These are phyloP conservation scores for Hypericum androsaemum DNA, from an alignment of 345 rosid genomes.

Conservation along the genomic window DNA sequence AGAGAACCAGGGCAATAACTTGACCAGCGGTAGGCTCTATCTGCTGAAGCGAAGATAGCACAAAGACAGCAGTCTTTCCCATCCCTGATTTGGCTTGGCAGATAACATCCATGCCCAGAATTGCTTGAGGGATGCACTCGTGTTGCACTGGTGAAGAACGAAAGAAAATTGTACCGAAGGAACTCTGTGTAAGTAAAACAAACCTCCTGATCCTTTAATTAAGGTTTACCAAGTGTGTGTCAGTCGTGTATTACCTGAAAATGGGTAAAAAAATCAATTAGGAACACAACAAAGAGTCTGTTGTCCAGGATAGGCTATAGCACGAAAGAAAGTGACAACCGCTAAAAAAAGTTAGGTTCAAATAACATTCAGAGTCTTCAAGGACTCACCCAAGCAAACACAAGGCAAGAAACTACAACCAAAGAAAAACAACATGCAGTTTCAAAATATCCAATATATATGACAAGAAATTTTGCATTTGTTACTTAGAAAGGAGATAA, in stretches of 20 bases:
- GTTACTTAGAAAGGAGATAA: too few relatives aligned
- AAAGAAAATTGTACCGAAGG: constrained; percentile 72
- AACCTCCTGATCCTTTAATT: constrained; percentile 49
- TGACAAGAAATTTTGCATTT: too few relatives aligned
- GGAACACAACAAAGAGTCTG: not conserved
- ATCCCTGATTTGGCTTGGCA: constrained; percentile 99
- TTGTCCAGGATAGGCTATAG: not conserved
- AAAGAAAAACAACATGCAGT: too few relatives aligned
- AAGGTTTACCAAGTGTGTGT: constrained; percentile 48
- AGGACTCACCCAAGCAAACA: not conserved
- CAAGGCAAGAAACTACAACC: too few relatives aligned
- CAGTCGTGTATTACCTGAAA: constrained; percentile 52
- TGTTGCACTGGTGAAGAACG: constrained; percentile 93
- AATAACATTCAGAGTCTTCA: not conserved
- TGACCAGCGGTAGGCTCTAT: constrained; percentile 87
- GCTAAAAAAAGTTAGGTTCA: not conserved
- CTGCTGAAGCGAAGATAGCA: constrained; percentile 80
- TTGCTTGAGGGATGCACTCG: constrained; percentile 98
- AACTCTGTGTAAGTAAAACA: constrained; percentile 70
- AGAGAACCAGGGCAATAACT: constrained; percentile 83
- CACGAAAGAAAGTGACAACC: not conserved
- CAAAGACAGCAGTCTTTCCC: constrained; percentile 99
- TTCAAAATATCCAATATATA: too few relatives aligned
- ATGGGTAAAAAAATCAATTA: not conserved
- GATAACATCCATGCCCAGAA: constrained; percentile 93